These are phyloP conservation scores for Monosporozyma siamensis DNA, from an alignment of 805 yeast genomes.

Conservation along the genomic window DNA sequence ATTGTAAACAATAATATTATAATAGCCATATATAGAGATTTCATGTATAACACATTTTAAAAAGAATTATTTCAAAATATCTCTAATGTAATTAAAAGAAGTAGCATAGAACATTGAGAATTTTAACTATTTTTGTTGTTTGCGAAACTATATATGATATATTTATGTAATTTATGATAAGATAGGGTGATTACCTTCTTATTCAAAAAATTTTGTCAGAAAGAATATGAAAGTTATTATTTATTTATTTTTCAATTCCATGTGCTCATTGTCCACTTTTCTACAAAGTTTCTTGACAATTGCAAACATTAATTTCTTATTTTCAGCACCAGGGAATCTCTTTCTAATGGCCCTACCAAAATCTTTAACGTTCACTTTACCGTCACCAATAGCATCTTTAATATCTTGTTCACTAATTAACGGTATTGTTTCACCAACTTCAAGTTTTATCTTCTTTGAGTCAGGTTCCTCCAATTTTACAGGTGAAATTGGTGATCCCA, in stretches of 20 bases:
- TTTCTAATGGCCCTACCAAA: slow-evolving; percentile 50
- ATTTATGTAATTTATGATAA: too few relatives aligned
- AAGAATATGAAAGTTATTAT: background rate
- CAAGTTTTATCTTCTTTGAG: slow-evolving; percentile 35
- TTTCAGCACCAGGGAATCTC: slow-evolving; percentile 35
- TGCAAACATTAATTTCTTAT: slow-evolving; percentile 25
- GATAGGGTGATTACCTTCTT: too few relatives aligned
- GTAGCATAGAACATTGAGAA: background rate
- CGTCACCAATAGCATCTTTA: slow-evolving; percentile 43
- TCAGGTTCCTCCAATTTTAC: slow-evolving; percentile 8
- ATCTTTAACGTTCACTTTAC: slow-evolving; percentile 40
- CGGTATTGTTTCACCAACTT: slow-evolving; percentile 16
- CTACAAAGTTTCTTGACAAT: slow-evolving; percentile 26
- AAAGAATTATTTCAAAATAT: too few relatives aligned
- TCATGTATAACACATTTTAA: too few relatives aligned
- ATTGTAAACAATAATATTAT: background rate
- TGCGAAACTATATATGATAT: too few relatives aligned
- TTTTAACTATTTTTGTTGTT: background rate
- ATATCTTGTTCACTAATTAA: slow-evolving; percentile 68
- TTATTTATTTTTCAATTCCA: slow-evolving; percentile 23
- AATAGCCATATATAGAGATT: background rate
- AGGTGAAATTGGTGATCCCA: slow-evolving; percentile 1
- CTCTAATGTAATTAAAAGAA: too few relatives aligned
- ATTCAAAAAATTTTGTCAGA: too few relatives aligned
- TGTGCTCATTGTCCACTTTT: slow-evolving; percentile 25